Conservation (phyloP, 352 stramenopile genomes). For the Aphanomyces invadans region DNA sequence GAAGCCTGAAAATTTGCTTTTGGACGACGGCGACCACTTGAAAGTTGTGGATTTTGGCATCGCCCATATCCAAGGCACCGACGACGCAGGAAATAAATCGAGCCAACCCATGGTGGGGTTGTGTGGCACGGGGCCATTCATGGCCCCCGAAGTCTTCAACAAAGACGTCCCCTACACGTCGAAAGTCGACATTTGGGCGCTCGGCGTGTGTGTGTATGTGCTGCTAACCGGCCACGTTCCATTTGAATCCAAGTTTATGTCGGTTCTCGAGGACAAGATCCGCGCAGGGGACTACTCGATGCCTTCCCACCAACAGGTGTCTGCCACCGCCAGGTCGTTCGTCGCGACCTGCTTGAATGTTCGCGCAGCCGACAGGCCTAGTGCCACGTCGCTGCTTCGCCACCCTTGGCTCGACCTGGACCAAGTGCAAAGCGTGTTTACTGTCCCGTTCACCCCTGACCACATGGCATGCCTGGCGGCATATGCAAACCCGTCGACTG, state of each 20-base stretch:
- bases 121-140: conserved; percentile 79
- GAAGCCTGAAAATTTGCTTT: conserved; percentile 81
- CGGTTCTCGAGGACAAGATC: conserved; percentile 80
- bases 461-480: conserved; percentile 10
- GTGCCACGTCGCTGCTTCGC: conserved; percentile 49
- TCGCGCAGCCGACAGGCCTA: conserved; percentile 48
- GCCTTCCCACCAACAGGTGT: conserved; percentile 46
- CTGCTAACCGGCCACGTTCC: conserved; percentile 64
- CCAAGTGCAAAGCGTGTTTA: conserved; percentile 15
- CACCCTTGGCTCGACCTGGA: conserved; percentile 66
- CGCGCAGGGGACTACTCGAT: conserved; percentile 49
- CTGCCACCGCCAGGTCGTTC: conserved; percentile 62
- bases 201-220: conserved; percentile 66
- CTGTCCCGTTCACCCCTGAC: neutral
- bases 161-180: conserved; percentile 45
- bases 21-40: conserved; percentile 35
- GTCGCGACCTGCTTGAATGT: conserved; percentile 63
- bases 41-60: conserved; percentile 75
- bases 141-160: conserved; percentile 78
- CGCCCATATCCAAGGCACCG: conserved; percentile 43
- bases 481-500: conserved; percentile 10
- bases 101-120: conserved; percentile 67
- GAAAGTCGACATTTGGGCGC: conserved; percentile 69
- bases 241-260: conserved; percentile 76
- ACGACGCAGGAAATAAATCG: no score